phyloP scores from a whole-genome alignment of 768 basidiomycete genomes.

The Tulasnella sp. region DNA sequence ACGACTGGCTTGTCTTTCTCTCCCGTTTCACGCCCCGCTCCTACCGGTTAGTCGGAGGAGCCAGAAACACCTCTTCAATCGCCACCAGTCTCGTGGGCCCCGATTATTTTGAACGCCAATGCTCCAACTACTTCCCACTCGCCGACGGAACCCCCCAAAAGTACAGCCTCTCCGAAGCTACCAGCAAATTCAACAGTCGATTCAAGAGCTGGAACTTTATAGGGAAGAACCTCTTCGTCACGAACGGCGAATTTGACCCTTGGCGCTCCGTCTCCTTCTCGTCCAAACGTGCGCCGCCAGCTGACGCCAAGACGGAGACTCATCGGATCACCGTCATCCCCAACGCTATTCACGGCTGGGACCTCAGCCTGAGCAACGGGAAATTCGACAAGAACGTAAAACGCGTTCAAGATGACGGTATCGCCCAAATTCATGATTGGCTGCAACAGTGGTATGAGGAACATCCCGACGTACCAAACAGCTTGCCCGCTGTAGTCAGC shows the following conservation, averaged over 20 bases:
- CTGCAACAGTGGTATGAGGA: constrained; percentile 3
- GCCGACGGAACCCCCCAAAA: not conserved
- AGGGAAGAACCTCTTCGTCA: constrained; percentile 15
- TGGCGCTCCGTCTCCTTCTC: constrained; percentile 28
- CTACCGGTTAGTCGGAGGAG: not conserved
- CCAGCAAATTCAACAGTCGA: not conserved
- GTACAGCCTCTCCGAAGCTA: not conserved
- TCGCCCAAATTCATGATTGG: not conserved
- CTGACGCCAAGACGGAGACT: not conserved
- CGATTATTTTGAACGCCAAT: constrained; percentile 14
- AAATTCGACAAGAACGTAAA: not conserved
- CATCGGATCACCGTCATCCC: constrained; percentile 9
- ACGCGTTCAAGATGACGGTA: not conserved
- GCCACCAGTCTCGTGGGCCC: constrained; percentile 10
- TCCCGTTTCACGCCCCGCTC: not conserved
- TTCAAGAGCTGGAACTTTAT: constrained; percentile 28
- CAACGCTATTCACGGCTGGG: constrained; percentile 18
- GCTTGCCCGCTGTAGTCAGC: not conserved
- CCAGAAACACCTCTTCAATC: not conserved
- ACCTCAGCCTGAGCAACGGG: not conserved
- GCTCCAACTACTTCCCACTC: constrained; percentile 22
- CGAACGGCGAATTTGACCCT: constrained; percentile 29
- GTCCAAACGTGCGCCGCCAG: not conserved
- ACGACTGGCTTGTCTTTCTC: not conserved
- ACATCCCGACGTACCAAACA: not conserved